Evolutionary conservation across 441 rosid species (phyloP), one percentile per base, ranked within the genome.

Genomic region (Populus hybrid): DNA sequence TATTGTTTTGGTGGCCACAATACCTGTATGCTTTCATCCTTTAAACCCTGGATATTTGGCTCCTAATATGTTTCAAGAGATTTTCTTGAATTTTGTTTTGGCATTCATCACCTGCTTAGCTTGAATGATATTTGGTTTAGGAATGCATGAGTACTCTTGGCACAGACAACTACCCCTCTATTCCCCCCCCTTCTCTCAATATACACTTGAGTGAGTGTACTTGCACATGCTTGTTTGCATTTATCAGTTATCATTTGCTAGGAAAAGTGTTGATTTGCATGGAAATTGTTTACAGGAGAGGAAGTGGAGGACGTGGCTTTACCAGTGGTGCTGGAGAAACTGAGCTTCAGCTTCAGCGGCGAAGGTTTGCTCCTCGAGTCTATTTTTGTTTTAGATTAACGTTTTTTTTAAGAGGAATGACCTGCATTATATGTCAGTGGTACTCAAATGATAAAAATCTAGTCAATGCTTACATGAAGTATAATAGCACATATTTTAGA

Each of bases 261-360:
- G 18, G 64, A 59, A 46, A 14, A 53, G 57, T 80, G 32, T 74
- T 38, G 9, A 77, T 69, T 30, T 74, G 23, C 67, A n/a, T 79
- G 67, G n/a, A 32, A 73, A 66, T 74, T 73, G 69, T 30, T 76
- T 87, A 83, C 87, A 95, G 99, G 97, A 95, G 96, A 89, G 97
- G 95, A 89, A 91, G 97, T 80, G 94, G 93, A 63, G 97, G 97
- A 79, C 86, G 83, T 76, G 99, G 99, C 74, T 93, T 93, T 76
- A 88, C 91, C 9, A 91, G 99, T 84, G 98, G 98, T 81, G 98
- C 99, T 72, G 99, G 99, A 81, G 98, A 95, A 88, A 93, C 98
- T 81, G 98, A 95, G 85, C 97, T 95, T 81, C 97, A 95, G 86
- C 97, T 95, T 81, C 99, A 95, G 83, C 87, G 97, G 50, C 83